Evolutionary conservation across 768 basidiomycete genomes (phyloP).

Genomic region (Psilocybe sp.): DNA sequence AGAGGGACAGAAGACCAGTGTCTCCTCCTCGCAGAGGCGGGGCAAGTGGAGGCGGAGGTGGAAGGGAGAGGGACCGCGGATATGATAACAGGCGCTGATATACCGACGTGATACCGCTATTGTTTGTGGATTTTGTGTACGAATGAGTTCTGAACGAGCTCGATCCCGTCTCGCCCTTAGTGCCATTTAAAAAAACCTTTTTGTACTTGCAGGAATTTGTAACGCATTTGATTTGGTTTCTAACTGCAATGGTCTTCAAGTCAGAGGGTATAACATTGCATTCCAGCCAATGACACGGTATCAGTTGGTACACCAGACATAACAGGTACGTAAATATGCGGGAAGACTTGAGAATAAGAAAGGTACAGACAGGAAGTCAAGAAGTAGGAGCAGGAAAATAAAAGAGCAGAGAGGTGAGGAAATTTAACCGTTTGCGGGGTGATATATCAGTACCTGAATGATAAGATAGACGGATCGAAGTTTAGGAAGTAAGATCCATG

Average conservation of each 20-base stretch:
- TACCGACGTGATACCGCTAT: not conserved
- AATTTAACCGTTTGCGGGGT: too few species aligned
- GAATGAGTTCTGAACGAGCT: not conserved
- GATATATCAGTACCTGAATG: too few species aligned
- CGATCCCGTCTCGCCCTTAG: not conserved
- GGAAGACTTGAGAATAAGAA: too few species aligned
- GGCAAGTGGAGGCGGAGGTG: slow-evolving; percentile 9
- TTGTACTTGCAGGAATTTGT: not conserved
- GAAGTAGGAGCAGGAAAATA: too few species aligned
- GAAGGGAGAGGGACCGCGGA: slow-evolving; percentile 17
- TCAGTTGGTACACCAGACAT: too few species aligned
- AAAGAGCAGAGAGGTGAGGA: too few species aligned
- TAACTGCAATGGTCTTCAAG: not conserved
- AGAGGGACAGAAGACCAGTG: slow-evolving; percentile 10
- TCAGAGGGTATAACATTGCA: too few species aligned
- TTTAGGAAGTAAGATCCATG: slow-evolving; percentile 56
- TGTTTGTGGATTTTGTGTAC: not conserved
- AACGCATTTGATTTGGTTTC: not conserved
- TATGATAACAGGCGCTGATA: slow-evolving; percentile 16
- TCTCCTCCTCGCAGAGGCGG: slow-evolving; percentile 13
- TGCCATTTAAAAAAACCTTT: not conserved
- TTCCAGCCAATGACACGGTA: too few species aligned
- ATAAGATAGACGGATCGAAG: too few species aligned
- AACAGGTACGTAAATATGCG: too few species aligned
- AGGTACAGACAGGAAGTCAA: too few species aligned